phyloP scores from a whole-genome alignment of 139 green algal species.

The Spirogloea muscicola region DNA sequence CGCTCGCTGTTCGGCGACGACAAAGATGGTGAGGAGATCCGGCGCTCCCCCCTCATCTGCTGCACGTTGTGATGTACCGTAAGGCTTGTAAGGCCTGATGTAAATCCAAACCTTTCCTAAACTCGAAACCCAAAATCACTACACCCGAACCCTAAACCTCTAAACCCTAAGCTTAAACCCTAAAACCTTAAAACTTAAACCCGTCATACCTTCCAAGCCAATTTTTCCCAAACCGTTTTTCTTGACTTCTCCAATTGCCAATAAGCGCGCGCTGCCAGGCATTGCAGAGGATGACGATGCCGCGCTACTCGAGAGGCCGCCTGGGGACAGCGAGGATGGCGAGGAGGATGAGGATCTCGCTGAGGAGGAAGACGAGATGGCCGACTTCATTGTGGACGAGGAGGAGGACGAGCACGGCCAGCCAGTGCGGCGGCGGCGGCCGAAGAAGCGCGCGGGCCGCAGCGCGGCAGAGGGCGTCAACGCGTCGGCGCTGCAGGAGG shows the following conservation, averaged over 20 bases:
- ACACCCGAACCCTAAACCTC: no score
- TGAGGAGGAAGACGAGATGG: constrained; percentile 61
- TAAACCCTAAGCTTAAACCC: no score
- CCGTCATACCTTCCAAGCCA: no score
- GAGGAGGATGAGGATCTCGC: constrained; percentile 39
- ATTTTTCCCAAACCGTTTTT: no score
- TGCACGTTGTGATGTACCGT: no score
- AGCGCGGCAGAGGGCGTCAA: background rate
- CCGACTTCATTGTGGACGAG: constrained; percentile 83
- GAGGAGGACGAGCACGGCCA: constrained; percentile 54
- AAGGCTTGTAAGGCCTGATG: no score
- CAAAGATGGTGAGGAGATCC: constrained; percentile 51
- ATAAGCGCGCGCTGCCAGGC: background rate
- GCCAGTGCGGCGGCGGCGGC: constrained; percentile 2
- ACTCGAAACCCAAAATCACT: no score
- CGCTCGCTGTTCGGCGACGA: constrained; percentile 72
- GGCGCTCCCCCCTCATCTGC: no score
- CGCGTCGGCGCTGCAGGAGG: constrained; percentile 59
- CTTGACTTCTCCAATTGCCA: background rate
- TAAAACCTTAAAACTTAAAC: no score
- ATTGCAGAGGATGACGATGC: background rate
- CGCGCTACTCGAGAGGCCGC: background rate
- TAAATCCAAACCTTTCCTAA: no score
- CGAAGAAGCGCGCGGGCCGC: constrained; percentile 29
- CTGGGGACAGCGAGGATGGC: constrained; percentile 24